Evolutionary conservation across 805 yeast genomes (phyloP).

Genomic region (Metschnikowia lochheadii): DNA sequence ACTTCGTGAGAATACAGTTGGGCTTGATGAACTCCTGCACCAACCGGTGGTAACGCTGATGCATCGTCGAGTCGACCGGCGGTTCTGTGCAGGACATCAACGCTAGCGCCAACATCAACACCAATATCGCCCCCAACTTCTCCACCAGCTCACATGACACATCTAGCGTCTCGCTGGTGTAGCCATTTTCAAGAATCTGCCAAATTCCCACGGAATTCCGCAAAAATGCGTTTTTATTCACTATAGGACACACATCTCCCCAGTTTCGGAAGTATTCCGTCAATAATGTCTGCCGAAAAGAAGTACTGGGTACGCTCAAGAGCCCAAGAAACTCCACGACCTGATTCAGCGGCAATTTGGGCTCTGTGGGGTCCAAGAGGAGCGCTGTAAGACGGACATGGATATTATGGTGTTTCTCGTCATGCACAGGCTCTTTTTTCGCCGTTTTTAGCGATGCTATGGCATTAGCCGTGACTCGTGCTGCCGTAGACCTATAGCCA

Average conservation of each 20-base stretch:
- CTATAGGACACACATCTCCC: constrained; percentile 65
- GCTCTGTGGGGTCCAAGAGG: constrained; percentile 26
- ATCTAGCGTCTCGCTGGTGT: constrained; percentile 7
- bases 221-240: constrained; percentile 68
- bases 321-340: constrained; percentile 41
- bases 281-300: constrained; percentile 64
- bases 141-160: constrained; percentile 37
- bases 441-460: constrained; percentile 56
- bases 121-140: constrained; percentile 53
- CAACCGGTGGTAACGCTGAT: constrained; percentile 54
- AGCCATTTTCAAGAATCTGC: constrained; percentile 41
- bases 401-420: not conserved
- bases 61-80: constrained; percentile 10
- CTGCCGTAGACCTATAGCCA: constrained; percentile 68
- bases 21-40: constrained; percentile 59
- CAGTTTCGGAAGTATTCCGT: constrained; percentile 72
- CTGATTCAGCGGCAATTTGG: constrained; percentile 33
- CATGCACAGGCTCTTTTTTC: constrained; percentile 24
- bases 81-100: constrained; percentile 37
- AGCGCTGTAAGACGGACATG: constrained; percentile 14
- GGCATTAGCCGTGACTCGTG: constrained; percentile 66
- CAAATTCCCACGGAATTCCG: constrained; percentile 49
- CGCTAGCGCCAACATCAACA: constrained; percentile 47
- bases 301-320: constrained; percentile 40
- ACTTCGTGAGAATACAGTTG: constrained; percentile 52